Evolutionary conservation across 2,329 filamentous ascomycete species (phyloP).

Genomic region (Coleophoma cylindrospora): DNA sequence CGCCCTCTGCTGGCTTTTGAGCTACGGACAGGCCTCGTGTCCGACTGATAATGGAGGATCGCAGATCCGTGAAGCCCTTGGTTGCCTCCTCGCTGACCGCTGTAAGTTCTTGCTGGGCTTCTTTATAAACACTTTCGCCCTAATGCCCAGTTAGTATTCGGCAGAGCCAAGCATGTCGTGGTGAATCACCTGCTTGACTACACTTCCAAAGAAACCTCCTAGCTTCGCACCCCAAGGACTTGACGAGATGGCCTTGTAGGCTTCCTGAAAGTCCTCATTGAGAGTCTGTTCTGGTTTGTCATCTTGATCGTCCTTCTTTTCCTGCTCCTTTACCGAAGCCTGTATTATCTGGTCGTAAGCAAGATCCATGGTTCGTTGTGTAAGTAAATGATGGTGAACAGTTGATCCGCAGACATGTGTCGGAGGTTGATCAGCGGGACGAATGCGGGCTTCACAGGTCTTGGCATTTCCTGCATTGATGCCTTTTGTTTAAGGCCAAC

Average conservation of each 20-base stretch:
- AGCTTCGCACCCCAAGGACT: conserved; percentile 89
- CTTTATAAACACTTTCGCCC: conserved; percentile 78
- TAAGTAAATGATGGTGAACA: neutral
- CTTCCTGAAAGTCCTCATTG: conserved; percentile 87
- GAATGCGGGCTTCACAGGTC: neutral
- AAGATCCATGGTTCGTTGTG: conserved; percentile 67
- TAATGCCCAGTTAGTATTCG: conserved; percentile 28
- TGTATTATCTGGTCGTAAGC: conserved; percentile 97
- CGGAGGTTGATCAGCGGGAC: neutral
- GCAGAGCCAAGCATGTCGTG: neutral
- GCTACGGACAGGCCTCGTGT: conserved; percentile 66
- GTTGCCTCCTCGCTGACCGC: conserved; percentile 76
- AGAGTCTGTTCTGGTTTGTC: conserved; percentile 50
- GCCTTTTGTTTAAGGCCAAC: no score
- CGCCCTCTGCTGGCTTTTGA: conserved; percentile 18
- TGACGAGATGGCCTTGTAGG: conserved; percentile 86
- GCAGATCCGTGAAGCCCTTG: conserved; percentile 71
- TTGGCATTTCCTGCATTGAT: no score
- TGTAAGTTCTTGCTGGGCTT: conserved; percentile 79
- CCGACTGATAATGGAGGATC: conserved; percentile 62
- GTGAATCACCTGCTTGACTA: conserved; percentile 80
- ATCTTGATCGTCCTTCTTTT: conserved; percentile 38
- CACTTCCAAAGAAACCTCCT: conserved; percentile 82
- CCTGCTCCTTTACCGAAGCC: conserved; percentile 59
- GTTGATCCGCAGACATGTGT: neutral